Evolutionary conservation across 495 filamentous ascomycete genomes (phyloP).

Genomic region (Penicillium longicatenatum): DNA sequence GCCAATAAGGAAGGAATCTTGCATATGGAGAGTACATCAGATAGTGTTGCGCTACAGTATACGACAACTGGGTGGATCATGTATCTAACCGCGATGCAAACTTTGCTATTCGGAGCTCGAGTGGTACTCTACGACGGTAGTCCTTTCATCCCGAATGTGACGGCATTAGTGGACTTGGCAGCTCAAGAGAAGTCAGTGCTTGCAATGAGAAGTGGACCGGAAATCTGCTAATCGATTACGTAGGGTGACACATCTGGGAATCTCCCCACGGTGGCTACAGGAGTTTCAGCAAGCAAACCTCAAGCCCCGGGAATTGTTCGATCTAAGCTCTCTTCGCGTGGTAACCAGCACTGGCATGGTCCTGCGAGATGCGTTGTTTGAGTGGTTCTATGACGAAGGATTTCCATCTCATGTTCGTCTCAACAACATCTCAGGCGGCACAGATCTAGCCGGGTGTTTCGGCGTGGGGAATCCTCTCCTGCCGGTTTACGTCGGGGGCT

Average conservation of each 20-base stretch:
- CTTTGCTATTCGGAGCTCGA: slow-evolving; percentile 56
- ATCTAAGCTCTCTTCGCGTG: slow-evolving; percentile 57
- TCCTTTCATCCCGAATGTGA: slow-evolving; percentile 67
- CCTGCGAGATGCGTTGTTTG: slow-evolving; percentile 67
- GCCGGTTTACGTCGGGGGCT: slow-evolving; percentile 71
- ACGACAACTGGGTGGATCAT: slow-evolving; percentile 82
- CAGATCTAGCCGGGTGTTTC: slow-evolving; percentile 75
- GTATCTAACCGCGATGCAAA: slow-evolving; percentile 62
- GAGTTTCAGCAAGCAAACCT: slow-evolving; percentile 63
- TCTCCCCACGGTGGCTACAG: slow-evolving; percentile 71
- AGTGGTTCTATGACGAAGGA: slow-evolving; percentile 79
- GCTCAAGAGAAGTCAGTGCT: slow-evolving; percentile 53
- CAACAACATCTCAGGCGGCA: slow-evolving; percentile 74
- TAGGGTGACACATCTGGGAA: slow-evolving; percentile 60
- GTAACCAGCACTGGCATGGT: slow-evolving; percentile 80
- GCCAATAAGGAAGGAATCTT: slow-evolving; percentile 60
- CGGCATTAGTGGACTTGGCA: slow-evolving; percentile 56
- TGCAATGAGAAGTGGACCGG: neutral
- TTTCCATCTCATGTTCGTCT: slow-evolving; percentile 67
- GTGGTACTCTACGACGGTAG: slow-evolving; percentile 74
- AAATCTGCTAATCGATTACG: neutral
- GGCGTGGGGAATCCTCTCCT: slow-evolving; percentile 65
- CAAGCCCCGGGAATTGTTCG: slow-evolving; percentile 57
- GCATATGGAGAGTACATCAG: slow-evolving; percentile 53
- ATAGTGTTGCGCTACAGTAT: slow-evolving; percentile 57